phyloP scores from a whole-genome alignment of 2,329 filamentous ascomycete genomes.

The Rutstroemia sp. region DNA sequence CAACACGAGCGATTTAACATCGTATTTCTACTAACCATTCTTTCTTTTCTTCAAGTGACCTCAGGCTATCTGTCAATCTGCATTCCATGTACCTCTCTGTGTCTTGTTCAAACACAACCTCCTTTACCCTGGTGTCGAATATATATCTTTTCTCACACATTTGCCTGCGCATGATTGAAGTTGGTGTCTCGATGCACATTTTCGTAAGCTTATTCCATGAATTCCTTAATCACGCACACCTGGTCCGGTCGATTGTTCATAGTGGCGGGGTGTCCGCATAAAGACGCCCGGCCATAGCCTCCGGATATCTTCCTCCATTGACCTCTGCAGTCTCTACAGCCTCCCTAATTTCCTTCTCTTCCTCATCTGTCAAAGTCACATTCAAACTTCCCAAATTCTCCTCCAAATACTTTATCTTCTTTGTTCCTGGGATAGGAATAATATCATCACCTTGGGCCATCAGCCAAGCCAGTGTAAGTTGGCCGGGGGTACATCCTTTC shows the following conservation, averaged over 20 bases:
- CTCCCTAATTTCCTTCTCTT: constrained; percentile 19
- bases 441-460: constrained; percentile 44
- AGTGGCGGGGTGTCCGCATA: constrained; percentile 19
- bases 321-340: constrained; percentile 38
- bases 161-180: background rate
- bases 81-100: too few relatives aligned
- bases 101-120: too few relatives aligned
- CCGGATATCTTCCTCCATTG: constrained; percentile 44
- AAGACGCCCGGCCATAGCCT: constrained; percentile 23
- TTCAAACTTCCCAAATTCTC: constrained; percentile 21
- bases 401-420: constrained; percentile 37
- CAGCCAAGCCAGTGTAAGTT: constrained; percentile 47
- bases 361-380: constrained; percentile 13
- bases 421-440: constrained; percentile 48
- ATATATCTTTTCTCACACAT: too few relatives aligned
- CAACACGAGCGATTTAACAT: too few relatives aligned
- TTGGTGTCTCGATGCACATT: too few relatives aligned
- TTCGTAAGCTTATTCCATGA: too few relatives aligned
- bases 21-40: too few relatives aligned
- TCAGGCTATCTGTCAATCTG: too few relatives aligned
- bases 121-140: too few relatives aligned
- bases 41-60: too few relatives aligned
- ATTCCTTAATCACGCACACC: too few relatives aligned
- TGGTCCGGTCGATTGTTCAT: too few relatives aligned
- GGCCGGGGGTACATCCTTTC: constrained; percentile 41